Evolutionary conservation across 2,329 filamentous ascomycete genomes (phyloP).

Genomic region (Fusarium phyllophilum): DNA sequence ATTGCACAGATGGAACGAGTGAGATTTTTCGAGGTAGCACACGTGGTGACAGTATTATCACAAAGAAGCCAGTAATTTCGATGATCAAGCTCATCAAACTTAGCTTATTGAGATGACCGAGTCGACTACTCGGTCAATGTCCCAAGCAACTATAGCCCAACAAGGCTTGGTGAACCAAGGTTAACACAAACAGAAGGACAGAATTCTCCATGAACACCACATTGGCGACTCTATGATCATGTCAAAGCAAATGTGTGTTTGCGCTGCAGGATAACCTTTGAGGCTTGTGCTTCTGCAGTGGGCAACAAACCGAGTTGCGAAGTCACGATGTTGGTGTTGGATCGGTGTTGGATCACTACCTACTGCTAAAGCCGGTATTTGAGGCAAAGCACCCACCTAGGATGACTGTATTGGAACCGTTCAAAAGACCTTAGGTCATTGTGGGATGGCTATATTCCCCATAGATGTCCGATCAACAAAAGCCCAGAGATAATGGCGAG

Average conservation of each 20-base stretch:
- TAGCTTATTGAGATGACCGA: background rate
- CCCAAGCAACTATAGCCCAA: background rate
- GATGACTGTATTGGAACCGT: conserved; percentile 13
- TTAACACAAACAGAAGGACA: background rate
- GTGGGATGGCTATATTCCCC: conserved; percentile 24
- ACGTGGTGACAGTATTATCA: background rate
- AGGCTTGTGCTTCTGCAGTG: background rate
- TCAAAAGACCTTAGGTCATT: conserved; percentile 35
- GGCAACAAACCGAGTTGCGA: background rate
- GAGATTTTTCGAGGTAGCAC: background rate
- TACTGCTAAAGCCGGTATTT: background rate
- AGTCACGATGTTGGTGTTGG: background rate
- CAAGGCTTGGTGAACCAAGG: background rate
- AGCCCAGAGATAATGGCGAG: conserved; percentile 39
- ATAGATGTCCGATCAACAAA: conserved; percentile 35
- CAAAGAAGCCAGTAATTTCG: background rate
- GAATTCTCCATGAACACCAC: background rate
- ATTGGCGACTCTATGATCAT: background rate
- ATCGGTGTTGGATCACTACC: background rate
- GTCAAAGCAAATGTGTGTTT: background rate
- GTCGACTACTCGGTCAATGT: background rate
- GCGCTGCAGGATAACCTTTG: conserved; percentile 3
- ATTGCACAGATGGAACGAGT: background rate
- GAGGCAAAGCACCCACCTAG: background rate
- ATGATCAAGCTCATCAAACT: background rate